Conservation (phyloP, 2,329 filamentous ascomycete genomes). For the Trichoderma guizhouense region DNA sequence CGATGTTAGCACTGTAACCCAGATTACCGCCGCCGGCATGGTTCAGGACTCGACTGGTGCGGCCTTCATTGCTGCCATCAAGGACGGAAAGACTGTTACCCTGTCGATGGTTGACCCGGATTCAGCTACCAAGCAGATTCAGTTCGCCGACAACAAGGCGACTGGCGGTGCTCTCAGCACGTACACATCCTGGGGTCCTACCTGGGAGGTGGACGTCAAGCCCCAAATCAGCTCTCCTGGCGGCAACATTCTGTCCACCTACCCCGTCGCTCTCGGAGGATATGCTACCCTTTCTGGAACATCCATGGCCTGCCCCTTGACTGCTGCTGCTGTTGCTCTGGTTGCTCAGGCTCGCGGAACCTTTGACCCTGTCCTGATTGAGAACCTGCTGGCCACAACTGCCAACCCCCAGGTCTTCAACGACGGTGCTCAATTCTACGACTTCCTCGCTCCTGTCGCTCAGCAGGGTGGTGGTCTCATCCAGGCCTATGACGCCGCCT, state of each 20-base stretch:
- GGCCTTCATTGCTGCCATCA: conserved; percentile 42
- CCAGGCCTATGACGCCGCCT: conserved; percentile 57
- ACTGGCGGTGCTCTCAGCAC: conserved; percentile 51
- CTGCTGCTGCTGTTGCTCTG: conserved; percentile 54
- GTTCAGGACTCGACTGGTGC: conserved; percentile 41
- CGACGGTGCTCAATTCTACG: conserved; percentile 35
- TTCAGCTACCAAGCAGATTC: conserved; percentile 28
- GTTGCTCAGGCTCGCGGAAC: conserved; percentile 51
- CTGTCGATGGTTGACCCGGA: conserved; percentile 43
- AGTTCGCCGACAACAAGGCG: conserved; percentile 34
- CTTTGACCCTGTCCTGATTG: conserved; percentile 47
- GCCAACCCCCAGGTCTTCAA: conserved; percentile 50
- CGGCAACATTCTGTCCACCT: conserved; percentile 58
- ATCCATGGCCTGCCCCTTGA: conserved; percentile 58
- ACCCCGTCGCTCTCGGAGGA: conserved; percentile 41
- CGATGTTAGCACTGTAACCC: conserved; percentile 27
- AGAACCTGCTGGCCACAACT: conserved; percentile 48
- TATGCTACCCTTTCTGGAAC: conserved; percentile 56
- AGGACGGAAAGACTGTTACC: conserved; percentile 41
- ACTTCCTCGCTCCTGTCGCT: conserved; percentile 50
- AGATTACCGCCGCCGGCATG: conserved; percentile 40
- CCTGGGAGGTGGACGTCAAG: conserved; percentile 55
- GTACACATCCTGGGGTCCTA: conserved; percentile 60
- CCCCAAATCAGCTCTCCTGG: conserved; percentile 56
- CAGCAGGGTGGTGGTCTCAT: conserved; percentile 61